Percentiles rank a stretch among this genome's conserved stretches.
These are phyloP conservation scores for Cordyceps javanica DNA, from an alignment of 2,329 filamentous ascomycete species.

Conservation along the genomic window DNA sequence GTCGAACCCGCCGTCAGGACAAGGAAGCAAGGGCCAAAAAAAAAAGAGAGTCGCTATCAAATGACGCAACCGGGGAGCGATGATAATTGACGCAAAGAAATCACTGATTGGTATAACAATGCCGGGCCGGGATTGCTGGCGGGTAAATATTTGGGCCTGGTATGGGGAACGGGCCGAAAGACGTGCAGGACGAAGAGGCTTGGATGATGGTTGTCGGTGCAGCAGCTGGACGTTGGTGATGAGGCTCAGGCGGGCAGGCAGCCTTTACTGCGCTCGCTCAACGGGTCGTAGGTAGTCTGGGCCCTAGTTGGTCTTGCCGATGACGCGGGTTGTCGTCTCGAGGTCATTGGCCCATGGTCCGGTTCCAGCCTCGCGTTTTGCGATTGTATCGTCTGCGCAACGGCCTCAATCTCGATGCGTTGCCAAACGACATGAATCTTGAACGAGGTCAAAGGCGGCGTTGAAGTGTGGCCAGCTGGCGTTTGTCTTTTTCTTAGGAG, in stretches of 20 bases:
- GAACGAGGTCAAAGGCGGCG: background rate
- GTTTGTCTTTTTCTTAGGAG: background rate
- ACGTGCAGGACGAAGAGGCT: background rate
- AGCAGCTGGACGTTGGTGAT: too few species aligned
- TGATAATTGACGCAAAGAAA: constrained; percentile 2
- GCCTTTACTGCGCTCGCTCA: background rate
- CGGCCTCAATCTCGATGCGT: background rate
- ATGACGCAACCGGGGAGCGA: background rate
- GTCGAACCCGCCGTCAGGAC: background rate
- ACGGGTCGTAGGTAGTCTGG: background rate
- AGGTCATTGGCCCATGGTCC: background rate
- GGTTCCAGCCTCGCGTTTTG: background rate
- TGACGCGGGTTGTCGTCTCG: background rate
- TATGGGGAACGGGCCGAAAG: constrained; percentile 12
- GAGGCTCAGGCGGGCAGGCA: background rate
- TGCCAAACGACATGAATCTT: background rate
- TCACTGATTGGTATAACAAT: background rate
- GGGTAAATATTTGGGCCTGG: background rate
- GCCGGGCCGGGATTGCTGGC: background rate
- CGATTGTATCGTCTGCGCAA: background rate
- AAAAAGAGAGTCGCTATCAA: background rate
- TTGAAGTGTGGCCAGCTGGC: background rate
- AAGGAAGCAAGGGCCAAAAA: background rate
- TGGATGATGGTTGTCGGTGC: background rate
- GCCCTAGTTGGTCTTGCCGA: background rate